Evolutionary conservation across 2,329 filamentous ascomycete genomes (phyloP), one percentile per base, ranked within the genome.

Genomic region (Orbilia oligospora): DNA sequence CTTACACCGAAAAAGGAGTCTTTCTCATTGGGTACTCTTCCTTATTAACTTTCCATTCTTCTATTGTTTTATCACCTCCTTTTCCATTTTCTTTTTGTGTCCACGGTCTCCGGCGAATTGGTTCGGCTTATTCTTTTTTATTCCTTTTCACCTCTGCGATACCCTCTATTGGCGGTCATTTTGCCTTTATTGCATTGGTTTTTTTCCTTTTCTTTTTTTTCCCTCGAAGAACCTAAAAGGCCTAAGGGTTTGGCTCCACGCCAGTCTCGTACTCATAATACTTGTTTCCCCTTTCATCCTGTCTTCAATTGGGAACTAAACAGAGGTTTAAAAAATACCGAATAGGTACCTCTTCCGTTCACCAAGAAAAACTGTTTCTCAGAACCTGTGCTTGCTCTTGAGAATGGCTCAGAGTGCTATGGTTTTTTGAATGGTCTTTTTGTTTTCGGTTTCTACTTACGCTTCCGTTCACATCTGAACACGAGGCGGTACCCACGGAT

Each of bases 331-430:
- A 48, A 27, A 56, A 49, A 67, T 51, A 55, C 73, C 67, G 73
- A 64, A 77, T 71, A 77, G 73, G 73, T 69, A 46, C 67, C 73
- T 77, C 51, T 67, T 53, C 70, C 27, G 73, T 77, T 77, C 73
- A 77, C 73, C 73, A 64, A 24, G n/a, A 67, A 16, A 53, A 51
- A 41, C 20, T 9, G n/a, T 14, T 18, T 33, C 20, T 56, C n/a
- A 20, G 27, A 58, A 49, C 33, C 49, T 55, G 49, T 55, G 51
- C 64, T 49, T 55, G 36, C 53, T 27, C 22, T 58, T 69, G 51
- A 36, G 38, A 30, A 53, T 56, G 36, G 10, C 49, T 53, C 30
- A 46, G 64, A 53, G 36, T 55, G 46, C 48, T 56, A 55, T 12
- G 30, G 46, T 51, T 65, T 65, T 36, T 12, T 49, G 27, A 16